phyloP scores from a whole-genome alignment of 2,329 filamentous ascomycete species.

The Colletotrichum endophyticum region DNA sequence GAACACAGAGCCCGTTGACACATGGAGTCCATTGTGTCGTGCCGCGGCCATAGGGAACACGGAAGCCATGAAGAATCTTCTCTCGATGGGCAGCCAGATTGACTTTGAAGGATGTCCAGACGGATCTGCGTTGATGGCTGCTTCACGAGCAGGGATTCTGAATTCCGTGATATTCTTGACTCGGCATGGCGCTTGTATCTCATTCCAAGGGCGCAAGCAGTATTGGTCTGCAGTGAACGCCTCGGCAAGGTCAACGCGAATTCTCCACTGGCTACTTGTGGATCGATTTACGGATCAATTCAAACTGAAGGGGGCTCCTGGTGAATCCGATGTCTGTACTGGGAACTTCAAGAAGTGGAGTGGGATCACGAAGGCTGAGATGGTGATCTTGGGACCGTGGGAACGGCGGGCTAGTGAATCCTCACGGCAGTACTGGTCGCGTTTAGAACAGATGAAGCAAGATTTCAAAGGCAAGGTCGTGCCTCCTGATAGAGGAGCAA shows the following conservation, averaged over 20 bases:
- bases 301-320: rapidly evolving
- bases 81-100: rapidly evolving
- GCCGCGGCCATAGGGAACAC: neutral
- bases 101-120: neutral
- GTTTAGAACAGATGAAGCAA: neutral
- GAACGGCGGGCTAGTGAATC: rapidly evolving
- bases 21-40: neutral
- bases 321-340: rapidly evolving
- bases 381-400: neutral
- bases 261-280: neutral
- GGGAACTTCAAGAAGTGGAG: rapidly evolving
- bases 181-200: neutral
- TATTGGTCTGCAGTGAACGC: rapidly evolving
- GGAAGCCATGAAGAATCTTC: neutral
- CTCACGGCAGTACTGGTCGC: neutral
- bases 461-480: rapidly evolving
- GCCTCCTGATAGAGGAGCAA: neutral
- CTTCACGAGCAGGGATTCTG: neutral
- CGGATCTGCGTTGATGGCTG: neutral
- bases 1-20: too few species aligned
- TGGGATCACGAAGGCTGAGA: neutral
- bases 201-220: rapidly evolving
- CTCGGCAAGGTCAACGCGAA: rapidly evolving
- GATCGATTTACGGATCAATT: neutral
- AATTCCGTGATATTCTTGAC: rapidly evolving